Percentiles rank a stretch among this genome's conserved stretches.
Conservation (phyloP, 2,329 filamentous ascomycete species). For the Trichoderma atrobrunneum region DNA sequence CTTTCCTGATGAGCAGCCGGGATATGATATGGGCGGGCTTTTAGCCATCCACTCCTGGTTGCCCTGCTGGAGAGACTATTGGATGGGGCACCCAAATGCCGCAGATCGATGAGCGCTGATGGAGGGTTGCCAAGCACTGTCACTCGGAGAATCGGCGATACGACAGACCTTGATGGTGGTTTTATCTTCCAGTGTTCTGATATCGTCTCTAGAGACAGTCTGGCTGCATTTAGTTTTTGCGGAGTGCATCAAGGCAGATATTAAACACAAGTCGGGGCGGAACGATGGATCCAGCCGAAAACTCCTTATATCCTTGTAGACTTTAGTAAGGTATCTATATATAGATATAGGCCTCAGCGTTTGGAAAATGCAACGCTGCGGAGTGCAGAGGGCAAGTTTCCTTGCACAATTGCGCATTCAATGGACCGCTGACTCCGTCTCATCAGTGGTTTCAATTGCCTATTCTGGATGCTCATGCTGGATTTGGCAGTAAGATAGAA, state of each 20-base stretch:
- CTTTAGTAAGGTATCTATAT: not conserved
- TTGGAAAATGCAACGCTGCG: not conserved
- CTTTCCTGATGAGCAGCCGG: not conserved
- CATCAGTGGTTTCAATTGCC: not conserved
- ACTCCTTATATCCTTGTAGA: not conserved
- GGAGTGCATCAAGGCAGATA: not conserved
- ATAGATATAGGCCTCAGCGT: not conserved
- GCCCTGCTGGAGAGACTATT: not conserved
- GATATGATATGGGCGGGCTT: not conserved
- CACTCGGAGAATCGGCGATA: not conserved
- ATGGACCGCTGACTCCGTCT: not conserved
- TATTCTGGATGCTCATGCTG: not conserved
- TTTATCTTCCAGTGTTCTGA: not conserved
- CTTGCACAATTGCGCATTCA: not conserved
- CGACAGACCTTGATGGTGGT: not conserved
- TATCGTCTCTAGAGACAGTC: not conserved
- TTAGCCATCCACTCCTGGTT: not conserved
- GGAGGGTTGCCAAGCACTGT: not conserved
- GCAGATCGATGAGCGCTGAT: conserved; percentile 9
- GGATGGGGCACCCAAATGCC: conserved; percentile 5
- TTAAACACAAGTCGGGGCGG: not conserved
- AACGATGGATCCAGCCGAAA: conserved; percentile 5
- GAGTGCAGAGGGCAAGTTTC: not conserved
- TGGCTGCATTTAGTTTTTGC: not conserved
- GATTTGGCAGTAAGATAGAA: not conserved